Percentiles rank a stretch among this genome's conserved stretches.
Conservation (phyloP, 441 rosid genomes). For the Pelargonium myrrhifolium region DNA sequence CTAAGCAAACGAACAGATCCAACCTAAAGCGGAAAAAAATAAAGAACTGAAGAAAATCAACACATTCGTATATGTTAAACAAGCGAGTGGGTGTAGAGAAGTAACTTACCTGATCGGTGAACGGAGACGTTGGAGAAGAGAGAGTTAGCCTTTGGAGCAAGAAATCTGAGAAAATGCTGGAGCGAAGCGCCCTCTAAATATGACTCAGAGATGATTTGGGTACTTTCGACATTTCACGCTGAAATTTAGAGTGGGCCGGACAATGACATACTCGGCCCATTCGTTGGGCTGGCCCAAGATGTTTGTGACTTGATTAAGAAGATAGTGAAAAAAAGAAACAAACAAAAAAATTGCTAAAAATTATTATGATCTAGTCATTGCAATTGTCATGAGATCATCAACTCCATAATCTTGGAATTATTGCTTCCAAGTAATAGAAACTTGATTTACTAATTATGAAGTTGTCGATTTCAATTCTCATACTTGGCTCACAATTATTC, state of each 20-base stretch:
- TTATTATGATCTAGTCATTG: too few species aligned
- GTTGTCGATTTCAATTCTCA: too few species aligned
- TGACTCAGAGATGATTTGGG: background rate
- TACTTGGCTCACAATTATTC: too few species aligned
- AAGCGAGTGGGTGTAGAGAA: background rate
- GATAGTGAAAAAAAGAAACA: background rate
- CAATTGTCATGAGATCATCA: too few species aligned
- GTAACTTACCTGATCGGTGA: background rate
- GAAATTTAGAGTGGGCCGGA: too few species aligned
- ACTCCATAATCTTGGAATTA: too few species aligned
- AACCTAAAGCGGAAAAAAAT: background rate
- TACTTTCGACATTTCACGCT: background rate
- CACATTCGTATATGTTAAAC: background rate
- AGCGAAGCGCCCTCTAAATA: background rate
- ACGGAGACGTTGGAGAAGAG: background rate
- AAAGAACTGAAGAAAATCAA: background rate
- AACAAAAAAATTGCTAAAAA: too few species aligned
- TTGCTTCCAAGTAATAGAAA: too few species aligned
- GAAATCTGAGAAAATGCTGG: background rate
- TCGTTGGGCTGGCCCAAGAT: background rate
- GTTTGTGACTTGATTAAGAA: background rate
- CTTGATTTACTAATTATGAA: too few species aligned
- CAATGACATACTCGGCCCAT: background rate
- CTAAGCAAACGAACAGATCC: background rate
- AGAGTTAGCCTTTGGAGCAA: background rate